Percentiles rank a stretch among this genome's conserved stretches.
Evolutionary conservation across 176 grass and related monocot species (phyloP).

Genomic region (Oryza brachyantha): DNA sequence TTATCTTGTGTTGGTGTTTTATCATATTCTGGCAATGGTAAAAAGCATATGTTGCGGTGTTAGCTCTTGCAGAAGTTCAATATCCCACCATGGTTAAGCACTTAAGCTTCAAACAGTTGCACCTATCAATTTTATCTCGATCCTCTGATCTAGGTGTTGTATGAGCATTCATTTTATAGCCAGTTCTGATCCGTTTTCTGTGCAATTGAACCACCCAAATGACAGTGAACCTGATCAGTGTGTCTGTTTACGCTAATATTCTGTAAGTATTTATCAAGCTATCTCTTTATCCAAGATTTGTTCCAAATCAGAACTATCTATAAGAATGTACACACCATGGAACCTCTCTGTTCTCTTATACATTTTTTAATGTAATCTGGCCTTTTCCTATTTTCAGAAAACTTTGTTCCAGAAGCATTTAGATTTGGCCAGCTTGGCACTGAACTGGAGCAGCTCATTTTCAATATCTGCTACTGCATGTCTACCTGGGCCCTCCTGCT

Average conservation of each 20-base stretch:
- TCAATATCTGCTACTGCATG: background rate
- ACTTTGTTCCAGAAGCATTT: background rate
- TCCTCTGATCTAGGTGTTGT: conserved; percentile 1
- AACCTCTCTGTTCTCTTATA: background rate
- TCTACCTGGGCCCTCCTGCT: background rate
- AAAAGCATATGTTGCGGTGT: background rate
- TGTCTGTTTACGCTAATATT: background rate
- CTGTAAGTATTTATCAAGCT: background rate
- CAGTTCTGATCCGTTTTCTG: conserved; percentile 14
- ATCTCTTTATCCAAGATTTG: background rate
- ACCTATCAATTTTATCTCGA: background rate
- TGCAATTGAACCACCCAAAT: conserved; percentile 24
- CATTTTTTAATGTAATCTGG: background rate
- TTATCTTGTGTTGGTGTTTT: background rate
- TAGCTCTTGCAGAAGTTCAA: background rate
- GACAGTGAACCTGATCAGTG: background rate
- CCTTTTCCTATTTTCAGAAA: conserved; percentile 7
- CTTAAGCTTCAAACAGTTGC: background rate
- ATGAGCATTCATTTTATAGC: background rate
- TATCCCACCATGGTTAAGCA: background rate
- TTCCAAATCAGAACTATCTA: background rate
- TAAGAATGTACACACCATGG: background rate
- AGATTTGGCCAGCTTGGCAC: background rate
- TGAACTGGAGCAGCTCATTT: background rate
- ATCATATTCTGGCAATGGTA: background rate